phyloP scores from a whole-genome alignment of 805 yeast species.

The Clavispora santaluciae region DNA sequence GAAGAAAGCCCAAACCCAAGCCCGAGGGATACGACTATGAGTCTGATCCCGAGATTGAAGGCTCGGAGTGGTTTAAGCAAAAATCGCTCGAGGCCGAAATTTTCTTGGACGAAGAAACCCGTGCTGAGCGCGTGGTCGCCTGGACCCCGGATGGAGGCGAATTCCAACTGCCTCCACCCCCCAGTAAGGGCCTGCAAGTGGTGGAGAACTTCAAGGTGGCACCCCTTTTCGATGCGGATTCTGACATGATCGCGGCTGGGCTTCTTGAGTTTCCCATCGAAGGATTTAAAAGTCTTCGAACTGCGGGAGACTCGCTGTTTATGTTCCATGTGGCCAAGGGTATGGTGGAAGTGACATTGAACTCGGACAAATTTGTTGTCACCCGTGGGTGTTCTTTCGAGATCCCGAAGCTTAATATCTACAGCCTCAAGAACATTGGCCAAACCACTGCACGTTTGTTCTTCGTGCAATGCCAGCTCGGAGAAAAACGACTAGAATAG shows the following conservation, averaged over 20 bases:
- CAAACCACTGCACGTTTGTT: conserved; percentile 56
- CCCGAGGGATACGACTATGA: conserved; percentile 24
- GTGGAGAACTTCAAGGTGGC: conserved; percentile 54
- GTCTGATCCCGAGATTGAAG: conserved; percentile 38
- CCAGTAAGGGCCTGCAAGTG: conserved; percentile 30
- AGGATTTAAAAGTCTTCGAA: conserved; percentile 55
- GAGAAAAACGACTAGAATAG: neutral
- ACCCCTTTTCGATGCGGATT: conserved; percentile 57
- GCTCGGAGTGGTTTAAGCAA: conserved; percentile 49
- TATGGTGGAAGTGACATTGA: conserved; percentile 58
- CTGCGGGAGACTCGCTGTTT: conserved; percentile 63
- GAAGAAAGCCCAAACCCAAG: conserved; percentile 12
- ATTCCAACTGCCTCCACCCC: conserved; percentile 33
- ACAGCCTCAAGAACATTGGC: conserved; percentile 63
- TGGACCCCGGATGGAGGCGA: conserved; percentile 58
- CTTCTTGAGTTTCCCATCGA: conserved; percentile 59
- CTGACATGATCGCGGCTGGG: conserved; percentile 69
- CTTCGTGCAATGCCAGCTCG: conserved; percentile 60
- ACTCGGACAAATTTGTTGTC: conserved; percentile 54
- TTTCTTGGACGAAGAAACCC: conserved; percentile 34
- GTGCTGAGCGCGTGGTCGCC: conserved; percentile 47
- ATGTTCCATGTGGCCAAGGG: conserved; percentile 76
- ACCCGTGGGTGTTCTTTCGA: conserved; percentile 74
- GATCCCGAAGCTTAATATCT: conserved; percentile 72
- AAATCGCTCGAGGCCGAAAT: conserved; percentile 45